Percentiles rank a stretch among this genome's conserved stretches.
Evolutionary conservation across 2,329 filamentous ascomycete species (phyloP).

Genomic region (Purpureocillium takamizusanense): DNA sequence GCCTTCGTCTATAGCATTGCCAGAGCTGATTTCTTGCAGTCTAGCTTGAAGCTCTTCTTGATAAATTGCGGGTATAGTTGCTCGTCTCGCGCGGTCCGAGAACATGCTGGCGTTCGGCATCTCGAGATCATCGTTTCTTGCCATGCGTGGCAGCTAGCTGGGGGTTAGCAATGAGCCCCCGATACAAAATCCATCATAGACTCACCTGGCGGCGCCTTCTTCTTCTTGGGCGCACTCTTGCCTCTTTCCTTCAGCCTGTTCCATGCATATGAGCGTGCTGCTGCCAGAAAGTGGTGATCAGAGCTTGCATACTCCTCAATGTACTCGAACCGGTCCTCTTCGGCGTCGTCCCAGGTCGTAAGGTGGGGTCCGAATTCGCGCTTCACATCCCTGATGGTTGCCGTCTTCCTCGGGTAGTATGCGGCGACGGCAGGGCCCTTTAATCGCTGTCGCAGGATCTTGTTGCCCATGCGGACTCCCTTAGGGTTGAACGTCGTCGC

Average conservation of each 20-base stretch:
- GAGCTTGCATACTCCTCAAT: constrained; percentile 48
- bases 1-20: no score
- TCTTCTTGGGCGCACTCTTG: constrained; percentile 86
- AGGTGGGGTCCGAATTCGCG: constrained; percentile 58
- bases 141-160: constrained; percentile 15
- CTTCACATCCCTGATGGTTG: constrained; percentile 65
- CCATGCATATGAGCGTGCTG: not conserved
- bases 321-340: constrained; percentile 72
- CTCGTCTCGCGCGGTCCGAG: no score
- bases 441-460: constrained; percentile 80
- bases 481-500: constrained; percentile 85
- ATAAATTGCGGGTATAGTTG: no score
- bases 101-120: no score
- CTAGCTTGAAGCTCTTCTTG: no score
- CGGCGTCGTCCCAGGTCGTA: constrained; percentile 62
- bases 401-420: constrained; percentile 77
- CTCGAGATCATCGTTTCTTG: constrained; percentile 19
- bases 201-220: constrained; percentile 45
- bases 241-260: constrained; percentile 67
- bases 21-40: no score
- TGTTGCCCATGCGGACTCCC: constrained; percentile 75
- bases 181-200: not conserved
- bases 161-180: not conserved
- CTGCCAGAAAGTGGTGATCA: no score
- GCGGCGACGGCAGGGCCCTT: constrained; percentile 72